Percentiles rank a stretch among this genome's conserved stretches.
Conservation (phyloP, 495 filamentous ascomycete genomes). For the Talaromyces proteolyticus region DNA sequence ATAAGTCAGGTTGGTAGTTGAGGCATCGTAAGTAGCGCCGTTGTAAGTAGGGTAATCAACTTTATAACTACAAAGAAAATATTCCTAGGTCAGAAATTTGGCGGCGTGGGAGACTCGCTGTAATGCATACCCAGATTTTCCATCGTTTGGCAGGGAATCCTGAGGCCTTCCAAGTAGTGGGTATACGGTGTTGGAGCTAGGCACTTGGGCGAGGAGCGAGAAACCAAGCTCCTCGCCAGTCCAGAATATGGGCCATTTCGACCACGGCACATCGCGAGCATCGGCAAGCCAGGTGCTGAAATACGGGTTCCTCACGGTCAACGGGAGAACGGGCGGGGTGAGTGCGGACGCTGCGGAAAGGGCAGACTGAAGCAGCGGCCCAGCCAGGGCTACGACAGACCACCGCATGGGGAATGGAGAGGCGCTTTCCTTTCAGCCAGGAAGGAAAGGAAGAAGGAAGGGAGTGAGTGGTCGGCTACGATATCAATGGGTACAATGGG, state of each 20-base stretch:
- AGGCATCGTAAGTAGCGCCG: conserved; percentile 83
- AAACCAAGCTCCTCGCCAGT: conserved; percentile 83
- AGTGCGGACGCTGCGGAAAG: conserved; percentile 37
- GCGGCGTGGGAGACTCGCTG: not conserved
- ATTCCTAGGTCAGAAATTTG: not conserved
- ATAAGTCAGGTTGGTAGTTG: conserved; percentile 89
- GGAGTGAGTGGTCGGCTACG: not conserved
- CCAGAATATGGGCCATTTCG: conserved; percentile 92
- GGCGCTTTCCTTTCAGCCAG: not conserved
- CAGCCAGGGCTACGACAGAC: conserved; percentile 25
- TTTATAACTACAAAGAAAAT: conserved; percentile 41
- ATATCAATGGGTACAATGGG: not conserved
- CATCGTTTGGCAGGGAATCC: conserved; percentile 56
- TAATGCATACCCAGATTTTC: conserved; percentile 30
- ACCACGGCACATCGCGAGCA: conserved; percentile 81
- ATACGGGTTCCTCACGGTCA: conserved; percentile 90
- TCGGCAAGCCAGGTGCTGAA: conserved; percentile 80
- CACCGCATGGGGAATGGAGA: conserved; percentile 27
- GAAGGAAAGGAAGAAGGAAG: not conserved
- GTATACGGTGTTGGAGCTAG: conserved; percentile 66
- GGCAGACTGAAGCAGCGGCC: conserved; percentile 27
- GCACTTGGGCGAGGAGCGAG: conserved; percentile 70
- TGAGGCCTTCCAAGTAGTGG: conserved; percentile 84
- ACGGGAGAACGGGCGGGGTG: conserved; percentile 77
- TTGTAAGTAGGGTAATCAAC: conserved; percentile 66